Percentiles rank a stretch among this genome's conserved stretches.
Conservation (phyloP, 768 basidiomycete species). For the Tricholoma flavovirens region DNA sequence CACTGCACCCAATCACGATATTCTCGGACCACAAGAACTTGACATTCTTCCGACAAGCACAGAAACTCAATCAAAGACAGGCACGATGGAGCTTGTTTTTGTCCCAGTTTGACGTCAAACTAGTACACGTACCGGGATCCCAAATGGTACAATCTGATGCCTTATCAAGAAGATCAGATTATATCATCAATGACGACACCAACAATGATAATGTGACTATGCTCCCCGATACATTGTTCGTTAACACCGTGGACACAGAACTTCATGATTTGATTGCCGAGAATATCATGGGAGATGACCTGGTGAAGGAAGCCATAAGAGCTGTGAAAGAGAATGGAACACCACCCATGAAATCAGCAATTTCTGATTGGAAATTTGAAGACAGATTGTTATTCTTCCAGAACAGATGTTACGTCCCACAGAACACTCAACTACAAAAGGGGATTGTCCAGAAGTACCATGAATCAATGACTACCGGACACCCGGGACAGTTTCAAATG, state of each 20-base stretch:
- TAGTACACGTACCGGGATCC: slow-evolving; percentile 2
- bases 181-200: neutral
- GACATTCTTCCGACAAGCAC: slow-evolving; percentile 13
- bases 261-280: too few species aligned
- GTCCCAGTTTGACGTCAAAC: slow-evolving; percentile 2
- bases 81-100: slow-evolving; percentile 10
- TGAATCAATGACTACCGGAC: neutral
- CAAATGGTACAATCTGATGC: slow-evolving; percentile 2
- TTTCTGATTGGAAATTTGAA: neutral
- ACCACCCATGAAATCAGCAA: neutral
- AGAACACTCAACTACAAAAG: neutral
- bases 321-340: too few species aligned
- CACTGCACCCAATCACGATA: slow-evolving; percentile 8
- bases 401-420: neutral
- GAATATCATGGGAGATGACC: too few species aligned
- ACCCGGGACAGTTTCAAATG: too few species aligned
- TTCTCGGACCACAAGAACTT: slow-evolving; percentile 22
- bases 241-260: neutral
- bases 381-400: neutral
- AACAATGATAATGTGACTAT: neutral
- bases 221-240: neutral
- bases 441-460: neutral
- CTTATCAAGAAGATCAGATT: slow-evolving; percentile 3
- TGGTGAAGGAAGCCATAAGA: too few species aligned
- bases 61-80: slow-evolving; percentile 8